Conservation (phyloP, 164 flowering plant genomes). For the Kingdonia uniflora region DNA sequence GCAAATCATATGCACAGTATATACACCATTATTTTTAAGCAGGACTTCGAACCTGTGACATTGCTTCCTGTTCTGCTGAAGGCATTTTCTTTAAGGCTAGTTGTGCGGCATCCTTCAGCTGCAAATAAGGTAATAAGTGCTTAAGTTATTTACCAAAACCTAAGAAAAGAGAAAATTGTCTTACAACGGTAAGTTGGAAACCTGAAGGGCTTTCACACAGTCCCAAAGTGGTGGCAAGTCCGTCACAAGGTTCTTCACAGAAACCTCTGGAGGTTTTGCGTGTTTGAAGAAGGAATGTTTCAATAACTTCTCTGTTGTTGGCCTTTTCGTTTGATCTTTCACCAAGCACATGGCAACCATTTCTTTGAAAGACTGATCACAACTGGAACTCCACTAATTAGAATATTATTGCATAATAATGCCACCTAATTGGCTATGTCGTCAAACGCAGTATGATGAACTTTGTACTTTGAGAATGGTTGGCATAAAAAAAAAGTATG, state of each 20-base stretch:
- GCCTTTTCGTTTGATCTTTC: conserved; percentile 98
- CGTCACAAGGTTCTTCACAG: conserved; percentile 62
- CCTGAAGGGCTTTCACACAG: conserved; percentile 95
- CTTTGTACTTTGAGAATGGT: too few species aligned
- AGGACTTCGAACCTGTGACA: conserved; percentile 68
- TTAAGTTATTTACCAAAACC: conserved; percentile 3
- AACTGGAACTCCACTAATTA: conserved; percentile 51
- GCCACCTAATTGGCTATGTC: conserved; percentile 4
- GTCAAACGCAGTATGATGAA: too few species aligned
- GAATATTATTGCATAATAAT: conserved; percentile 12
- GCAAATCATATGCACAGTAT: too few species aligned
- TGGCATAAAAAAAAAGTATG: too few species aligned
- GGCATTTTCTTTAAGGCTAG: conserved; percentile 94
- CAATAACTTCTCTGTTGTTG: conserved; percentile 82
- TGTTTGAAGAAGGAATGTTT: conserved; percentile 88
- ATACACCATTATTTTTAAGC: not conserved
- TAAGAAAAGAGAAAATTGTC: conserved; percentile 4
- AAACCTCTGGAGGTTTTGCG: conserved; percentile 81
- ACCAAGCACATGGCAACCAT: conserved; percentile 99
- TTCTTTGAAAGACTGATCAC: conserved; percentile 94
- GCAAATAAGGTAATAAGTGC: conserved; percentile 12
- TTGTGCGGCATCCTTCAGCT: conserved; percentile 97
- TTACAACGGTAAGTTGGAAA: conserved; percentile 14
- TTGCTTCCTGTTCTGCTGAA: conserved; percentile 92
- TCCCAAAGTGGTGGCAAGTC: conserved; percentile 93